phyloP scores from a whole-genome alignment of 768 basidiomycete species.

The Lentinula sp. region DNA sequence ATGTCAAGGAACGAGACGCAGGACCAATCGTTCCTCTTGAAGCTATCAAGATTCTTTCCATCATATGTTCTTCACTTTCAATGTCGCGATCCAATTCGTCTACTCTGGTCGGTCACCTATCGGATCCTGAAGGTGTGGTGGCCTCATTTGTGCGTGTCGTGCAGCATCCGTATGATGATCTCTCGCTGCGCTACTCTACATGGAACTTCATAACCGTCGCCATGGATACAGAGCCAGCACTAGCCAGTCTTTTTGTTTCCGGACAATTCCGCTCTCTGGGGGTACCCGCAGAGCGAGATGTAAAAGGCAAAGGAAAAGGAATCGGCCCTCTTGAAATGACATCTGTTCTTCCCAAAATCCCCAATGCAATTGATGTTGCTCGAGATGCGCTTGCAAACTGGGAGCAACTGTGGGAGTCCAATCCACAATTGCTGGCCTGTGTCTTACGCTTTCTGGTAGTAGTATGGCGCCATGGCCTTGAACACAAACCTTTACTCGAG shows the following conservation, averaged over 20 bases:
- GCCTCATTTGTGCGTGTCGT: constrained; percentile 64
- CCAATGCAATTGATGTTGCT: constrained; percentile 65
- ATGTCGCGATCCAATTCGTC: constrained; percentile 54
- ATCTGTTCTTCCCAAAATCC: constrained; percentile 25
- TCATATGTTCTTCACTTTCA: constrained; percentile 62
- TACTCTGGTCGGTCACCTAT: constrained; percentile 73
- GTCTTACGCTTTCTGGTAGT: constrained; percentile 71
- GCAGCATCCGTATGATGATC: constrained; percentile 76
- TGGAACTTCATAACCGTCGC: constrained; percentile 84
- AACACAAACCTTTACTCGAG: constrained; percentile 60
- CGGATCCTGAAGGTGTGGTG: constrained; percentile 69
- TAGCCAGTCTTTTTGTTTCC: constrained; percentile 72
- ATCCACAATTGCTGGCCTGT: constrained; percentile 70
- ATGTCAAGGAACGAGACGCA: constrained; percentile 59
- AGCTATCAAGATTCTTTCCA: constrained; percentile 60
- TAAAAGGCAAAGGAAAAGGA: constrained; percentile 35
- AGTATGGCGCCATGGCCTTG: constrained; percentile 75
- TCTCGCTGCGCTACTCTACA: constrained; percentile 61
- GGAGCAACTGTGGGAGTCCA: constrained; percentile 71
- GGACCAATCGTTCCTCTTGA: constrained; percentile 58
- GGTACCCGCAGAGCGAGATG: constrained; percentile 16
- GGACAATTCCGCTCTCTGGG: constrained; percentile 56
- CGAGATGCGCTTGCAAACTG: constrained; percentile 60
- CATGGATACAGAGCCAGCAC: constrained; percentile 81
- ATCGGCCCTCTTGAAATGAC: constrained; percentile 25